Conservation (phyloP, 768 basidiomycete genomes). For the Hebeloma cylindrosporum region DNA sequence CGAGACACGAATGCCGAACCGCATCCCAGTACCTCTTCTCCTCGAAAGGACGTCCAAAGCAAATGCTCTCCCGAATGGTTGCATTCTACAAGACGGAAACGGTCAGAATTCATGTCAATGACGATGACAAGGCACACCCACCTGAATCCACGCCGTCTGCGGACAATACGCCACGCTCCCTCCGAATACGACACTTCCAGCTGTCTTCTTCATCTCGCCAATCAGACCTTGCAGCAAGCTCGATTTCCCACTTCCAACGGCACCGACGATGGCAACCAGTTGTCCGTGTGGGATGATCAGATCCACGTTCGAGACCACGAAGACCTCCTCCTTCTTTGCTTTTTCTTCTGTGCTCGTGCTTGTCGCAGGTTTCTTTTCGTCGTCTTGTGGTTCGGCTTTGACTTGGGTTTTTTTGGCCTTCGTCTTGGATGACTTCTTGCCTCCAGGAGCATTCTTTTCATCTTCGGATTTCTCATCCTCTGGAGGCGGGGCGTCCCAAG, state of each 20-base stretch:
- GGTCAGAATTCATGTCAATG: constrained; percentile 6
- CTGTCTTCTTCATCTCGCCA: constrained; percentile 77
- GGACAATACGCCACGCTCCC: constrained; percentile 79
- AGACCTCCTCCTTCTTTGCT: constrained; percentile 39
- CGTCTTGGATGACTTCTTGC: background rate
- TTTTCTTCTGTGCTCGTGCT: background rate
- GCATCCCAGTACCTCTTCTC: constrained; percentile 80
- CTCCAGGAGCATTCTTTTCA: constrained; percentile 24
- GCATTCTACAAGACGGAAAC: constrained; percentile 50
- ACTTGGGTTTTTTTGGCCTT: background rate
- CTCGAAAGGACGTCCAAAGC: constrained; percentile 84
- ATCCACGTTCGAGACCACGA: constrained; percentile 63
- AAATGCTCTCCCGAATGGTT: constrained; percentile 84
- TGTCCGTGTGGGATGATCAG: constrained; percentile 72
- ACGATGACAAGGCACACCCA: constrained; percentile 18
- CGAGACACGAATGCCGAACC: constrained; percentile 71
- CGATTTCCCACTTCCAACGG: constrained; percentile 71
- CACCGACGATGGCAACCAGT: constrained; percentile 81
- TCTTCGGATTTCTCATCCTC: constrained; percentile 28
- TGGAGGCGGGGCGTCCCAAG: constrained; percentile 77
- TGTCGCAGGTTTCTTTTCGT: constrained; percentile 20
- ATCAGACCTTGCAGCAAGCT: constrained; percentile 73
- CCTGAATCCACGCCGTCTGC: constrained; percentile 92
- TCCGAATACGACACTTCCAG: constrained; percentile 67
- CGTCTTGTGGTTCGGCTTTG: constrained; percentile 31